A percentile compares a stretch with the other conserved stretches of the same genome.
These are phyloP conservation scores for Hondaea fermentalgiana DNA, from an alignment of 108 stramenopile species.

Conservation along the genomic window DNA sequence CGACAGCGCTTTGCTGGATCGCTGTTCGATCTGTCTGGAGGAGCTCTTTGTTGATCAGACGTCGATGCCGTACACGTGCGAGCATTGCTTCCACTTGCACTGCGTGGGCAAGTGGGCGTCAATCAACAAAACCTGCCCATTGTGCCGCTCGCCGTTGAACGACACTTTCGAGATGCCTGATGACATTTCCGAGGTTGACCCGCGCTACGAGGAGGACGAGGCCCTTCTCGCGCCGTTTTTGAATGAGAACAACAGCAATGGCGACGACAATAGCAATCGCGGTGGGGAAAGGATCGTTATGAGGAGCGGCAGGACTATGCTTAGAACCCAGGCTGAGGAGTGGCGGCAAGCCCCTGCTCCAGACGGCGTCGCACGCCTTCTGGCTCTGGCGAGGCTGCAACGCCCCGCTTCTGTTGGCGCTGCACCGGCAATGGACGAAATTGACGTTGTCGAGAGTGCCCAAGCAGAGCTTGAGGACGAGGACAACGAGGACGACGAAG, in stretches of 20 bases:
- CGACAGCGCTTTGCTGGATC: neutral
- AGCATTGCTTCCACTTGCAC: neutral
- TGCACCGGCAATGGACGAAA: too few relatives aligned
- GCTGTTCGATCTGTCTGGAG: neutral
- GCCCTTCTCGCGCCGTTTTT: neutral
- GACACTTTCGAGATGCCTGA: neutral
- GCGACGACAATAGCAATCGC: too few relatives aligned
- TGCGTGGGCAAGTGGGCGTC: neutral
- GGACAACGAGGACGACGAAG: neutral
- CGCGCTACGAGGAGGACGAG: constrained; percentile 1
- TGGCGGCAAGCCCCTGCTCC: neutral
- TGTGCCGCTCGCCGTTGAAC: neutral
- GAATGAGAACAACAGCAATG: neutral
- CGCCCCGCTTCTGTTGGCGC: too few relatives aligned
- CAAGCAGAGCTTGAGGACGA: neutral
- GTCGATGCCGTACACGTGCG: neutral
- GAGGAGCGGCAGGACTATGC: too few relatives aligned
- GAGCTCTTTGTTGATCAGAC: neutral
- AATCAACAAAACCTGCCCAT: neutral
- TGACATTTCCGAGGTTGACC: neutral
- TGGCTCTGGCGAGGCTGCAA: too few relatives aligned
- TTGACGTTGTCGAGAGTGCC: neutral
- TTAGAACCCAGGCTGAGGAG: neutral
- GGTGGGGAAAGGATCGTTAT: too few relatives aligned
- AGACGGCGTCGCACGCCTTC: neutral